A percentile compares a stretch with the other conserved stretches of the same genome.
Evolutionary conservation across 768 basidiomycete genomes (phyloP).

Genomic region (Mycena venus): DNA sequence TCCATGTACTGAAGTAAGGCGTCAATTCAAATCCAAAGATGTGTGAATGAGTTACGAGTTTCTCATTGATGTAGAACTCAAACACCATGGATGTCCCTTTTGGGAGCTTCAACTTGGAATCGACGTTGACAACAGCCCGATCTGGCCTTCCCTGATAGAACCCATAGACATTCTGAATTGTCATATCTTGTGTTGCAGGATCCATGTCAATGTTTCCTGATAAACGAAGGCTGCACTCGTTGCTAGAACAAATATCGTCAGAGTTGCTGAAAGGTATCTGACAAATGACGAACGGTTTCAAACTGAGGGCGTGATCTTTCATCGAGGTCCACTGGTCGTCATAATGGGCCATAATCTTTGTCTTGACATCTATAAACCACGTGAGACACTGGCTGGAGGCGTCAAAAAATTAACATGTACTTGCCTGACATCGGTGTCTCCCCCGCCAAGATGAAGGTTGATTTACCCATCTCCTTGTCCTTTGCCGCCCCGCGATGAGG

Average conservation of each 20-base stretch:
- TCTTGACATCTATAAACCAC: not conserved
- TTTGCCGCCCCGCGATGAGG: not conserved
- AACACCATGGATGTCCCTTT: slow-evolving; percentile 3
- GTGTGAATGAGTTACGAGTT: not conserved
- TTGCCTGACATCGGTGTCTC: not conserved
- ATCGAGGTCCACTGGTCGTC: too few species aligned
- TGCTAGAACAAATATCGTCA: too few species aligned
- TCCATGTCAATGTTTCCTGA: not conserved
- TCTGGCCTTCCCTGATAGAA: not conserved
- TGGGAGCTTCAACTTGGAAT: not conserved
- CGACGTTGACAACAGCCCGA: not conserved
- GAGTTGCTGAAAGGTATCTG: too few species aligned
- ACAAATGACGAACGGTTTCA: too few species aligned
- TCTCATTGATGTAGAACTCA: slow-evolving; percentile 2
- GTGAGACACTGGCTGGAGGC: too few species aligned
- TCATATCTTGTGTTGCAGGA: not conserved
- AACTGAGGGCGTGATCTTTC: too few species aligned
- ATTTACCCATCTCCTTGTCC: too few species aligned
- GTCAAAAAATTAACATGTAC: not conserved
- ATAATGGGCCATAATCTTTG: not conserved
- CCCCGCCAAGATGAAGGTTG: too few species aligned
- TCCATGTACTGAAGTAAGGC: not conserved
- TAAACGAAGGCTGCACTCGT: too few species aligned
- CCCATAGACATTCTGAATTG: not conserved
- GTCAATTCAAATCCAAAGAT: not conserved